Base-by-base conservation (phyloP, 2,329 filamentous ascomycete species). In the Fragosphaeria purpurea region DNA sequence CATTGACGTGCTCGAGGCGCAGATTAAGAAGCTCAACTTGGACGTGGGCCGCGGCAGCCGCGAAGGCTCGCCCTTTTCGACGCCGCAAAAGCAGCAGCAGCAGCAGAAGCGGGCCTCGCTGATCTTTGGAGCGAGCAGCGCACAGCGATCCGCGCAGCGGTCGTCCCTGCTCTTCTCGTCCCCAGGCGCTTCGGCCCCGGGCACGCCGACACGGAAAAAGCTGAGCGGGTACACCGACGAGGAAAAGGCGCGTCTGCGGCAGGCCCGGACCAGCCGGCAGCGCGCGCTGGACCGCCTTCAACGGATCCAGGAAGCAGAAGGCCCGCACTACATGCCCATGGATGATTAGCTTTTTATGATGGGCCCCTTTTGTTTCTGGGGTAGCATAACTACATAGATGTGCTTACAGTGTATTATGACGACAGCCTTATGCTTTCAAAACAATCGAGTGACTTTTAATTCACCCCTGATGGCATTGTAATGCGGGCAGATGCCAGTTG, bases 1-100 rank as follows among this genome's bases (percentile, higher is more conserved):
- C 60, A 82, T 98, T 48, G 88, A 95, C 63, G 80, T 95, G 6
- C 75, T 97, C 35, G 93, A 97, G 68, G 80, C 83, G 45, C 87
- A 95, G 63, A 80, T 98, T 70, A 82, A 85, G 53, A 87, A 82
- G 63, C 67, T 94, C 30, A 76, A 77, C 6, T 67, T 87, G 67
- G 35, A 39, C 47, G 41, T 59, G 61, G 52, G 70, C 67, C 31
- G 58, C 34, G 22, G 22, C 22, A 68, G 67, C 52, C 67, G 69
- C 32, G 68, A 71, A 53, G 66, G 65, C 12, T 70, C 70, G 5
- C 66, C 54, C 63, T 13, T 69, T 68, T 6, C 61, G 9, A 69
- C 75, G 8, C 72, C 74, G 42, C 62, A 75, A 48, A 70, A 53
- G 45, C 48, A 53, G n/a, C 49, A 48, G 12, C 64, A 64, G 56